Base-by-base conservation (phyloP, 805 yeast species). In the Ogataea pini region DNA sequence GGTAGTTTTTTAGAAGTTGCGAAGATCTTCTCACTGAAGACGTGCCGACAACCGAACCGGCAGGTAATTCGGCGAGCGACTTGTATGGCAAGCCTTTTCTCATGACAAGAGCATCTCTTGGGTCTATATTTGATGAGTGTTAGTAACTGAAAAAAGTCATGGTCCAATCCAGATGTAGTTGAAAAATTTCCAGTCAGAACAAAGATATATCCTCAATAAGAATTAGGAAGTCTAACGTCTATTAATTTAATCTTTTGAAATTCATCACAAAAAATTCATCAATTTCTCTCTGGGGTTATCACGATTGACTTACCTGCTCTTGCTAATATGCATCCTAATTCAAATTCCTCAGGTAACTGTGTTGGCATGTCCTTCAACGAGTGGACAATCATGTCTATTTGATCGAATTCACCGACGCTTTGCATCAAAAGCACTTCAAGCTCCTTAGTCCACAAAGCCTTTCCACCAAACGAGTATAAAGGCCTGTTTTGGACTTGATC, bases 381-480 rank as follows among this genome's bases (percentile, higher is more conserved):
- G 66, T 94, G 98, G 32, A 92, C 98, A 62, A 94, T 85, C 69
- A 92, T 72, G 65, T 94, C 97, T 42, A 92, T 73, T 68, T 82
- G 76, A 45, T 86, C 83, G 57, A 74, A 82, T 16, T 71, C 74
- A 24, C 85, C 91, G 20, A 82, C 75, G 39, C 77, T 73, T 55
- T 86, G 76, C 33, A 92, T 71, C 44, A 91, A 70, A 42, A 90
- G 71, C 19, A 83, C 83, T 69, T 94, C 99, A 48, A 94, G 75
- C 68, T 94, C 99, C 63, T 88, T 87, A 2, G 99, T 94, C 99
- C 99, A 94, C 19, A 94, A 68, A 0, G 97, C 82, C 66, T 94
- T 94, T 20, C 99, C 99, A 36, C 97, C 98, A 69, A 94, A 94
- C 3, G 96, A 80, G 67, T 92, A 94, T 42, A 94, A 73, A 7